Evolutionary conservation across 768 basidiomycete genomes (phyloP).

Genomic region (Suillus americanus): DNA sequence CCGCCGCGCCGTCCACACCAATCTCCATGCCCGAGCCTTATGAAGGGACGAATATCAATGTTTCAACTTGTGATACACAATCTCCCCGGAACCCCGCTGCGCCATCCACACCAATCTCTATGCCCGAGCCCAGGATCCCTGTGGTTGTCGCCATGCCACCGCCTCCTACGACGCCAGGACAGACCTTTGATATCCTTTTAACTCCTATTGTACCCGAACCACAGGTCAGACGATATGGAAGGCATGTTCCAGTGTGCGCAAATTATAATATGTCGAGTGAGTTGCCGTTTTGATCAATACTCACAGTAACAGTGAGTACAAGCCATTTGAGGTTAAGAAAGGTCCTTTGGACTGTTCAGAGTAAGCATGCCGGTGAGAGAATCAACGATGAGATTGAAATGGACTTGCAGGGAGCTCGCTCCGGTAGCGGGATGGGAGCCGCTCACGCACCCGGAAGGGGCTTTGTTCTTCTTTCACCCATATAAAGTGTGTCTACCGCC

Average conservation of each 20-base stretch:
- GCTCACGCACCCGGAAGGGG: constrained; percentile 54
- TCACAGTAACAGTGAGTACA: background rate
- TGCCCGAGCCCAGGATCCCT: background rate
- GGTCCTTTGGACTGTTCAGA: background rate
- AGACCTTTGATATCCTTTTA: background rate
- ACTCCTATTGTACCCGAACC: background rate
- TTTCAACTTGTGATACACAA: background rate
- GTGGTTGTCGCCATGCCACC: no score
- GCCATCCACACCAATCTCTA: background rate
- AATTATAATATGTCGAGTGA: background rate
- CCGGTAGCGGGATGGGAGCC: constrained; percentile 37
- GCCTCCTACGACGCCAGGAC: background rate
- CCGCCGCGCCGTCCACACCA: background rate
- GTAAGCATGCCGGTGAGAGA: background rate
- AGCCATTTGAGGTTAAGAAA: background rate
- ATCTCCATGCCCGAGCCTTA: background rate
- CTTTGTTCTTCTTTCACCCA: constrained; percentile 49
- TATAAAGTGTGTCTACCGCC: constrained; percentile 32
- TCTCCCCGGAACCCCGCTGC: background rate
- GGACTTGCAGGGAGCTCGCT: background rate
- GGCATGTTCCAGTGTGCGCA: background rate
- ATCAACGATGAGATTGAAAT: background rate
- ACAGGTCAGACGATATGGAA: background rate
- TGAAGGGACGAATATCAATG: background rate
- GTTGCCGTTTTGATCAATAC: background rate